Percentiles rank a stretch among this genome's conserved stretches.
Evolutionary conservation across 331 rosid genomes (phyloP).

Genomic region (Telfairia occidentalis): DNA sequence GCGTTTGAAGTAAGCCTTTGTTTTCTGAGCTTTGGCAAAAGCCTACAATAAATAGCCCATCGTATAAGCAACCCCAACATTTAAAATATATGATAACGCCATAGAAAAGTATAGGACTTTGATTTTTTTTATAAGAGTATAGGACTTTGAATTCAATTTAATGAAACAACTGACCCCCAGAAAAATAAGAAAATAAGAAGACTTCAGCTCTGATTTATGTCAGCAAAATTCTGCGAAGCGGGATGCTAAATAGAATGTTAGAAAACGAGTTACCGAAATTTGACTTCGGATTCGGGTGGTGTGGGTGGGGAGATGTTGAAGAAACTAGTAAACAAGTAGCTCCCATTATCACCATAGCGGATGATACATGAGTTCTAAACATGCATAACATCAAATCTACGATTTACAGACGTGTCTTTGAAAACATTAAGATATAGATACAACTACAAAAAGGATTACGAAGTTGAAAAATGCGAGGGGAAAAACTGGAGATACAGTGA

Average conservation of each 20-base stretch:
- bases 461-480: not conserved
- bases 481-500: not conserved
- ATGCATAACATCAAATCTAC: not conserved
- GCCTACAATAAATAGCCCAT: conserved; percentile 19
- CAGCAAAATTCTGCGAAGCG: not conserved
- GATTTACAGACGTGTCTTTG: not conserved
- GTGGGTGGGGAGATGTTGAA: not conserved
- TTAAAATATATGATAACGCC: not conserved
- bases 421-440: not conserved
- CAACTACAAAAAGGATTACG: not conserved
- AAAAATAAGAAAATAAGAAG: not conserved
- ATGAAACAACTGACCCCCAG: no score
- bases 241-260: not conserved
- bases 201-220: not conserved
- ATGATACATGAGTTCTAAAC: not conserved
- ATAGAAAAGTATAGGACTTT: not conserved
- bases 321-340: not conserved
- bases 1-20: conserved; percentile 55
- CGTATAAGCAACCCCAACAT: not conserved
- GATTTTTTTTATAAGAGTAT: no score
- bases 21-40: conserved; percentile 44
- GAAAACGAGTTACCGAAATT: not conserved
- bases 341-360: not conserved
- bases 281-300: not conserved
- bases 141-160: not conserved